phyloP scores from a whole-genome alignment of 768 basidiomycete genomes.

The Mycena leptocephala region DNA sequence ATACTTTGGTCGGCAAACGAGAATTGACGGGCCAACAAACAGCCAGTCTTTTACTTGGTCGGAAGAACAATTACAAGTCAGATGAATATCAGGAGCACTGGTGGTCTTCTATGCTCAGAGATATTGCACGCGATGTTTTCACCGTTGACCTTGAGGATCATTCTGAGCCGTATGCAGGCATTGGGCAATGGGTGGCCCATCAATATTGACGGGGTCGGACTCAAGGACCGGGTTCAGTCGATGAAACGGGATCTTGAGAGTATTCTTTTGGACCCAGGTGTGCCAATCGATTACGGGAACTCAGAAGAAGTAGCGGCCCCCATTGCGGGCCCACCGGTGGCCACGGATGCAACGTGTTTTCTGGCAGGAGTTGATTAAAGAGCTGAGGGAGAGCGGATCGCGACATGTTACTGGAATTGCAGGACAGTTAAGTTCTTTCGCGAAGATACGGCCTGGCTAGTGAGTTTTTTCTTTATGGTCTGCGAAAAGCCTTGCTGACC shows the following conservation, averaged over 20 bases:
- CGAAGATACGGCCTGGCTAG: conserved; percentile 11
- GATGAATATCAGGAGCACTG: too few relatives aligned
- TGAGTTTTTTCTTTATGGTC: not conserved
- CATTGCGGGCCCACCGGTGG: not conserved
- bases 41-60: too few relatives aligned
- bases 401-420: not conserved
- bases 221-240: not conserved
- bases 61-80: too few relatives aligned
- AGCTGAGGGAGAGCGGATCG: not conserved
- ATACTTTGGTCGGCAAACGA: too few relatives aligned
- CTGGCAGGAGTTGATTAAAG: not conserved
- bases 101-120: too few relatives aligned
- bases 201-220: not conserved
- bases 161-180: too few relatives aligned
- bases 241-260: not conserved
- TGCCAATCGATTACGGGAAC: not conserved
- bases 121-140: too few relatives aligned
- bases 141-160: too few relatives aligned
- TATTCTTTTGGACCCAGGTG: not conserved
- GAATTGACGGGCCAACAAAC: too few relatives aligned
- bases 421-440: not conserved
- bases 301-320: not conserved
- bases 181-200: not conserved
- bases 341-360: conserved; percentile 12
- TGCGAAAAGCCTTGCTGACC: not conserved